phyloP scores from a whole-genome alignment of 441 rosid genomes.

The Metrosideros polymorpha region DNA sequence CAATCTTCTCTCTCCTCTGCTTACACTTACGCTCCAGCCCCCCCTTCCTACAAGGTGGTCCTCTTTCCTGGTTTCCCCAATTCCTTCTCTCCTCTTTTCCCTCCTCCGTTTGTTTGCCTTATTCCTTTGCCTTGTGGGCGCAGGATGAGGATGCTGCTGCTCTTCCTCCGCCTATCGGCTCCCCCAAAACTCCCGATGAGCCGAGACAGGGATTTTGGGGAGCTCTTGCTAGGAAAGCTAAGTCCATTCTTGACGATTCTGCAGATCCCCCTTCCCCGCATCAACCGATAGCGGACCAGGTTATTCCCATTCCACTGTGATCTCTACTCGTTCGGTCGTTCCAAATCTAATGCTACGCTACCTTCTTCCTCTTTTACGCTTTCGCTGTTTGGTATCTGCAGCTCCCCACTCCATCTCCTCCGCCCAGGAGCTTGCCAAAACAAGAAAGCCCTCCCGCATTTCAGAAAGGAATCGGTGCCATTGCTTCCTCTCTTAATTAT shows the following conservation, averaged over 20 bases:
- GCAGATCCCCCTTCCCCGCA: slow-evolving; percentile 2
- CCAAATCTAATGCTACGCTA: neutral
- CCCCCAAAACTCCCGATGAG: slow-evolving; percentile 39
- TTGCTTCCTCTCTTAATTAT: slow-evolving; percentile 42
- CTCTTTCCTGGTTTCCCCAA: slow-evolving; percentile 3
- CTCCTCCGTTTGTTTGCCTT: neutral
- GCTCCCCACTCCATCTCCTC: slow-evolving; percentile 15
- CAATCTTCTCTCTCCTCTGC: slow-evolving; percentile 91
- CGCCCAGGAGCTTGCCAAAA: slow-evolving; percentile 19
- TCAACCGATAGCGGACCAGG: neutral
- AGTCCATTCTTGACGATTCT: slow-evolving; percentile 47
- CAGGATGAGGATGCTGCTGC: slow-evolving; percentile 30
- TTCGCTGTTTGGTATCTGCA: neutral
- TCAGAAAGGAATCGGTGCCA: slow-evolving; percentile 39
- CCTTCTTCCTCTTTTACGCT: neutral
- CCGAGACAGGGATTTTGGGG: slow-evolving; percentile 69
- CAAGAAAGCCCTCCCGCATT: slow-evolving; percentile 36
- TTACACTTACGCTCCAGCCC: slow-evolving; percentile 30
- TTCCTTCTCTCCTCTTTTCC: neutral
- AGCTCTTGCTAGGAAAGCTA: slow-evolving; percentile 57
- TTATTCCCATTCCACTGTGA: neutral
- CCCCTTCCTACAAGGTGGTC: slow-evolving; percentile 9
- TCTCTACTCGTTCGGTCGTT: neutral
- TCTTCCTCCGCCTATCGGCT: neutral
- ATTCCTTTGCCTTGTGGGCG: neutral